A percentile compares a stretch with the other conserved stretches of the same genome.
Evolutionary conservation across 345 rosid species (phyloP).

Genomic region (Rhizophora apiculata): DNA sequence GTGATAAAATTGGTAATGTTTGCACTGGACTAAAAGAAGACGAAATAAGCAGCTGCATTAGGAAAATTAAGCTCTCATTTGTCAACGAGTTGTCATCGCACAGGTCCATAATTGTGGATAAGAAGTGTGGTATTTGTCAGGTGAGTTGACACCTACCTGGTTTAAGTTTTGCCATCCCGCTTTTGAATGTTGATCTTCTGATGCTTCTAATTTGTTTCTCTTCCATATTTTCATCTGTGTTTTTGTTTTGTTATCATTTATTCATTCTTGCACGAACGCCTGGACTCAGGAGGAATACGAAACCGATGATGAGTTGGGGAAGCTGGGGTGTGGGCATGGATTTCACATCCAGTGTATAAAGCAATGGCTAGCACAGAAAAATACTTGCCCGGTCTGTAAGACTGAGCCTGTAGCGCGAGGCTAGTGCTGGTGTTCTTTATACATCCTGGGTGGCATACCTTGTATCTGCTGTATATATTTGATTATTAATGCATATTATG

Average conservation of each 20-base stretch:
- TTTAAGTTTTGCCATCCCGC: not conserved
- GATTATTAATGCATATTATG: constrained; percentile 3
- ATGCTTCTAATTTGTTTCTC: not conserved
- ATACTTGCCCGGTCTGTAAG: constrained; percentile 84
- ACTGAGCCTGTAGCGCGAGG: constrained; percentile 45
- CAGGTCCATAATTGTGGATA: constrained; percentile 32
- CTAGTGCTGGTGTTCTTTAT: constrained; percentile 19
- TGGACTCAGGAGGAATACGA: constrained; percentile 72
- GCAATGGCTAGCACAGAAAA: constrained; percentile 81
- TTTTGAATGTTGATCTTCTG: not conserved
- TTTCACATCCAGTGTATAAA: constrained; percentile 78
- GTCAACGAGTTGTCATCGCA: constrained; percentile 35
- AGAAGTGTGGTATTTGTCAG: constrained; percentile 88
- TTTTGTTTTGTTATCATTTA: not conserved
- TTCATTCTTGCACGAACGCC: not conserved
- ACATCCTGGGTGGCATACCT: not conserved
- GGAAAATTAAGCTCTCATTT: constrained; percentile 46
- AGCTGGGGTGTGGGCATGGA: constrained; percentile 68
- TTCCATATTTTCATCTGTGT: not conserved
- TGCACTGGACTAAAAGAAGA: constrained; percentile 77
- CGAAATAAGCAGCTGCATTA: constrained; percentile 62
- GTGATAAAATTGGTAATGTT: constrained; percentile 82
- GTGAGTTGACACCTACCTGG: constrained; percentile 26
- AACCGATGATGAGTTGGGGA: constrained; percentile 61
- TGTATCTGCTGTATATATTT: constrained; percentile 38